These are phyloP conservation scores for Aphanomyces astaci DNA, from an alignment of 352 stramenopile genomes.

Conservation along the genomic window DNA sequence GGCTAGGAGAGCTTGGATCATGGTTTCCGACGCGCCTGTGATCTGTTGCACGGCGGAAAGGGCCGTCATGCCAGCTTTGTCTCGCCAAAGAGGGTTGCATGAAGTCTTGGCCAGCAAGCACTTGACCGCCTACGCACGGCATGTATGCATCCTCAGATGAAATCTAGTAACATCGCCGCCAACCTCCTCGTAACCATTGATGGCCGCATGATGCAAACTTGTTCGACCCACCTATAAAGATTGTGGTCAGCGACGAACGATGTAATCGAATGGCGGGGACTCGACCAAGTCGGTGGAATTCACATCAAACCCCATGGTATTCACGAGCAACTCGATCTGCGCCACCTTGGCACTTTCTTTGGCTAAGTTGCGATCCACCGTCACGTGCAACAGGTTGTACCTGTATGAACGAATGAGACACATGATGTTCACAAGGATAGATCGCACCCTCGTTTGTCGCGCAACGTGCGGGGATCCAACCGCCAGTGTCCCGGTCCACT, in stretches of 20 bases:
- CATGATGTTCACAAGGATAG: neutral
- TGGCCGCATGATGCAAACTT: constrained; percentile 58
- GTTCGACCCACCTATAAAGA: constrained; percentile 72
- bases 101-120: constrained; percentile 41
- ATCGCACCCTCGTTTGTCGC: constrained; percentile 51
- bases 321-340: constrained; percentile 52
- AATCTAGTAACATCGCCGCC: neutral
- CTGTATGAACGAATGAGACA: neutral
- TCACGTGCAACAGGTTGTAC: constrained; percentile 48
- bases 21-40: constrained; percentile 49
- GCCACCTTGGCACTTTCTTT: constrained; percentile 59
- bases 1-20: constrained; percentile 47
- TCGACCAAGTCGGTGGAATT: constrained; percentile 58
- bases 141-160: neutral
- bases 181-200: constrained; percentile 50
- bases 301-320: constrained; percentile 60
- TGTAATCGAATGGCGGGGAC: too few species aligned
- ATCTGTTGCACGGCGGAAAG: constrained; percentile 60
- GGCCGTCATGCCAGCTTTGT: constrained; percentile 55
- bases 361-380: constrained; percentile 58
- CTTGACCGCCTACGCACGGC: constrained; percentile 34
- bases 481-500: constrained; percentile 67
- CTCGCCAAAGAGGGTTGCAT: constrained; percentile 38
- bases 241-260: too few species aligned
- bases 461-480: constrained; percentile 45